phyloP scores from a whole-genome alignment of 2,329 filamentous ascomycete genomes.

The Hypoxylon sp. region DNA sequence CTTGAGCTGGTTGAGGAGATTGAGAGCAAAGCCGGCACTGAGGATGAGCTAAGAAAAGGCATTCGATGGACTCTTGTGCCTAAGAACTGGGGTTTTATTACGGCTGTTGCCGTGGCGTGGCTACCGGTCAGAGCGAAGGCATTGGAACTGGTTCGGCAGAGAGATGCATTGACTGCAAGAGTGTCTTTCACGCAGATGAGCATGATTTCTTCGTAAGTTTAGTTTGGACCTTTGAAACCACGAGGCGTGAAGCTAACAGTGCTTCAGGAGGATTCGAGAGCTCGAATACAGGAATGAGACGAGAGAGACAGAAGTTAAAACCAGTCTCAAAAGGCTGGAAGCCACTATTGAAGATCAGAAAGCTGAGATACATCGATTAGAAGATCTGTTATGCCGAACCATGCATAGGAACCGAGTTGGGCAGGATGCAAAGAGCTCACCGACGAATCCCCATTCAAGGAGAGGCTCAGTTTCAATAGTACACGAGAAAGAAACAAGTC shows the following conservation, averaged over 20 bases:
- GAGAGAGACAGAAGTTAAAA: slow-evolving; percentile 51
- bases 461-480: slow-evolving; percentile 28
- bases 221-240: not conserved
- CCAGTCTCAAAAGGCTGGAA: slow-evolving; percentile 48
- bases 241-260: slow-evolving; percentile 11
- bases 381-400: slow-evolving; percentile 48
- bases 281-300: slow-evolving; percentile 53
- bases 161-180: slow-evolving; percentile 59
- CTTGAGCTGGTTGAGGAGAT: slow-evolving; percentile 61
- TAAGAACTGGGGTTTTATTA: slow-evolving; percentile 55
- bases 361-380: slow-evolving; percentile 49
- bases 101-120: slow-evolving; percentile 61
- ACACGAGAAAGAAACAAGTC: slow-evolving; percentile 13
- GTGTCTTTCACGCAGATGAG: slow-evolving; percentile 64
- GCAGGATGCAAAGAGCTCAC: slow-evolving; percentile 22
- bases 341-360: slow-evolving; percentile 47
- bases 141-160: slow-evolving; percentile 61
- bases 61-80: slow-evolving; percentile 56
- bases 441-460: slow-evolving; percentile 22
- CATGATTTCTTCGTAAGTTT: slow-evolving; percentile 60
- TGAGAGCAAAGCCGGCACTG: slow-evolving; percentile 52
- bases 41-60: slow-evolving; percentile 42
- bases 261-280: slow-evolving; percentile 52
- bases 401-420: slow-evolving; percentile 44
- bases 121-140: slow-evolving; percentile 60